Percentiles rank a stretch among this genome's conserved stretches.
Evolutionary conservation across 345 rosid species (phyloP).

Genomic region (Orychophragmus violaceus): DNA sequence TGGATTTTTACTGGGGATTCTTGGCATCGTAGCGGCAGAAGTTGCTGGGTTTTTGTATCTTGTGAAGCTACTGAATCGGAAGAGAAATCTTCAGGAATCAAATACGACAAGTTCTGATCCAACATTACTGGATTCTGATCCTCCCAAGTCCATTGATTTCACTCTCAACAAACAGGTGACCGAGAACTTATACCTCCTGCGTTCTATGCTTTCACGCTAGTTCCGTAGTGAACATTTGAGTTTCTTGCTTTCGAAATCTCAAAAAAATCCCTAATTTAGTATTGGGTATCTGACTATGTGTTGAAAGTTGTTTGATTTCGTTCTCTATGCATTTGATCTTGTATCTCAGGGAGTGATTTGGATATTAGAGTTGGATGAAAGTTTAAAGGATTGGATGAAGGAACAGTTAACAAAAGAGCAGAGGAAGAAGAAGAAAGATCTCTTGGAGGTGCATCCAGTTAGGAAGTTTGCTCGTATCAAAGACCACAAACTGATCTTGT

Average conservation of each 20-base stretch:
- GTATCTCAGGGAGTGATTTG: slow-evolving; percentile 69
- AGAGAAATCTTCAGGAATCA: slow-evolving; percentile 15
- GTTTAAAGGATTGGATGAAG: slow-evolving; percentile 35
- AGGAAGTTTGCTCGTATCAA: slow-evolving; percentile 57
- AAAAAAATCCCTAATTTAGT: neutral
- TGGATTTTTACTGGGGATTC: slow-evolving; percentile 45
- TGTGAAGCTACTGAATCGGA: slow-evolving; percentile 36
- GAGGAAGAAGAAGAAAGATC: slow-evolving; percentile 55
- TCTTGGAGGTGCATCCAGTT: slow-evolving; percentile 64
- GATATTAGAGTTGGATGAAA: slow-evolving; percentile 65
- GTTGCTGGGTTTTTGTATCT: slow-evolving; percentile 31
- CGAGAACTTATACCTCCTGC: neutral
- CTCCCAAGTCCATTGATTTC: slow-evolving; percentile 38
- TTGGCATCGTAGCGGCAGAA: slow-evolving; percentile 33
- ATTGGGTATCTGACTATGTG: too few relatives aligned
- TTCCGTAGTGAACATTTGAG: neutral
- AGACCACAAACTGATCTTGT: slow-evolving; percentile 49
- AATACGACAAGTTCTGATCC: neutral
- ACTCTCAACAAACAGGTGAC: slow-evolving; percentile 44
- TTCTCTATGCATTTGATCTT: neutral
- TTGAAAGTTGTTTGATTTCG: too few relatives aligned
- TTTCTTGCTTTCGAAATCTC: neutral
- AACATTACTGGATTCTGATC: slow-evolving; percentile 27
- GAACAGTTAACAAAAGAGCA: slow-evolving; percentile 48
- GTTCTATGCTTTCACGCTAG: neutral